Evolutionary conservation across 805 yeast species (phyloP), one percentile per base, ranked within the genome.

Genomic region (Saccharomycopsis sp.): DNA sequence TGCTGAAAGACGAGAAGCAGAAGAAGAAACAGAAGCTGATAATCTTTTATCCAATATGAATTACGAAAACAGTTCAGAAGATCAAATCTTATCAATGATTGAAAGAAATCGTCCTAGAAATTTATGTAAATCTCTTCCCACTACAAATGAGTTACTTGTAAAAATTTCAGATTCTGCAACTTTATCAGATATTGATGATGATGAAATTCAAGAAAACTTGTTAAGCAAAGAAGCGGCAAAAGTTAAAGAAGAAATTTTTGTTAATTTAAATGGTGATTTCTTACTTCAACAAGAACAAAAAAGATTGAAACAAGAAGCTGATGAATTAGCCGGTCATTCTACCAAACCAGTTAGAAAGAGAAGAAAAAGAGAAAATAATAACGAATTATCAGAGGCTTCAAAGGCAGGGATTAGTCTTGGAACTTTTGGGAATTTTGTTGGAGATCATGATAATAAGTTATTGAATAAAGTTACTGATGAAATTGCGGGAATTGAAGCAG

Each of bases 231-330:
- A 79, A 37, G 96, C 88, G 47, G 69, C 78, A 9, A 68, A 63
- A 42, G 56, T 79, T 48, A 92, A 89, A 57, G 88, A 86, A 50
- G 69, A 81, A 45, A 74, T 88, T 3, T 92, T 98, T 97, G 76
- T 82, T 40, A 88, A 92, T 2, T 67, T 85, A 30, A 88, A 94
- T 58, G 83, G 82, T 45, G 97, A 88, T 21, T 92, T 74, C 54
- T 61, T 92, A 41, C 56, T 85, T 6, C 92, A 81, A 36, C 95
- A 86, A 59, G 96, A 89, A 52, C 74, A 75, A 50, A 87, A 85
- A 54, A 65, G 88, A 47, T 65, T 89, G 45, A 85, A 88, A 56
- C 70, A 71, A 39, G 95, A 87, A 55, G 92, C 95, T 0, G 97
- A 92, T 60, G 75, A 72, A 44, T 72, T 84, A 23, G 80, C 89